Evolutionary conservation across 306 rosid species (phyloP).

Genomic region (Prunus mongolica): DNA sequence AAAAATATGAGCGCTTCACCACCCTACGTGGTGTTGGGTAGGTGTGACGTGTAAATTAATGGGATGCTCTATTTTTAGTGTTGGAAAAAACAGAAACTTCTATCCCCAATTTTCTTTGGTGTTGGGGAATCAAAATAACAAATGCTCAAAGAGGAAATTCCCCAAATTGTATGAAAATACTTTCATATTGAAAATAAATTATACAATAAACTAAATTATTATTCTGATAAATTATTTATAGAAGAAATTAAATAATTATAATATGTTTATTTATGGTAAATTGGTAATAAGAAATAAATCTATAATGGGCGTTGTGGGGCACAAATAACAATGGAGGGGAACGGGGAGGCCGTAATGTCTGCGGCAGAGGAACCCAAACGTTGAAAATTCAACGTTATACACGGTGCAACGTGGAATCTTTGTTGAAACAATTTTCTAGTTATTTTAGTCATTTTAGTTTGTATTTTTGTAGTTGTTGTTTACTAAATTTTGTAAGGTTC

Average conservation of each 20-base stretch:
- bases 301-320: neutral
- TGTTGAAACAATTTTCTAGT: conserved; percentile 4
- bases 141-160: neutral
- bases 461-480: neutral
- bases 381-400: conserved; percentile 4
- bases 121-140: neutral
- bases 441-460: neutral
- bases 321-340: neutral
- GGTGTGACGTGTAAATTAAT: neutral
- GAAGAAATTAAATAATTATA: too few relatives aligned
- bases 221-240: too few relatives aligned
- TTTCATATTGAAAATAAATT: neutral
- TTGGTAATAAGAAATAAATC: too few relatives aligned
- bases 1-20: neutral
- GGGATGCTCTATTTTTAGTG: neutral
- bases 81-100: neutral
- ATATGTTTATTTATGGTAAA: too few relatives aligned
- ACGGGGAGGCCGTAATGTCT: conserved; percentile 22
- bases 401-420: conserved; percentile 3
- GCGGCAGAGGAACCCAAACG: conserved; percentile 23
- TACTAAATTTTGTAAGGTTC: neutral
- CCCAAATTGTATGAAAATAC: neutral
- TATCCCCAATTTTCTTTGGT: neutral
- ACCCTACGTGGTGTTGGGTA: too few relatives aligned
- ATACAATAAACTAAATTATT: neutral